Percentiles rank a stretch among this genome's conserved stretches.
phyloP scores from a whole-genome alignment of 768 basidiomycete species.

The Kwoniella botswanensis region DNA sequence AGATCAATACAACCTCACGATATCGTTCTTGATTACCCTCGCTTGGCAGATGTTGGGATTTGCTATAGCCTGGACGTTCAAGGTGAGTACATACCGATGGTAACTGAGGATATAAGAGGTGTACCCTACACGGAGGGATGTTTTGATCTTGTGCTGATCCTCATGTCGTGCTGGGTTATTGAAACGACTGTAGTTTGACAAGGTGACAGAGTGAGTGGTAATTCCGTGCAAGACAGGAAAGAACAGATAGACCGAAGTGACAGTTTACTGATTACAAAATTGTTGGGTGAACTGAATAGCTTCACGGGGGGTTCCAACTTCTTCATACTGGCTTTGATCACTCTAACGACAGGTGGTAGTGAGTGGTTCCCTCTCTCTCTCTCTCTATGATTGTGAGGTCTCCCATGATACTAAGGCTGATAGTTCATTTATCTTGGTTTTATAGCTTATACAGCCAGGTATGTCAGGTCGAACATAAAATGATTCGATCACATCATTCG shows the following conservation, averaged over 20 bases:
- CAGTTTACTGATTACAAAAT: neutral
- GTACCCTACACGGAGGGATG: neutral
- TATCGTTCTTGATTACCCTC: conserved; percentile 51
- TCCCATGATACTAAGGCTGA: conserved; percentile 12
- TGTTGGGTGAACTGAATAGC: neutral
- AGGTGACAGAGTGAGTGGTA: conserved; percentile 67
- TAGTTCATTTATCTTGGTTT: neutral
- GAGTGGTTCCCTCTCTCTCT: conserved; percentile 15
- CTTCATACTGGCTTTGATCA: conserved; percentile 69
- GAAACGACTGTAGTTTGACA: conserved; percentile 64
- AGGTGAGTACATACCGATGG: conserved; percentile 46
- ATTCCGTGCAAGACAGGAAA: too few species aligned
- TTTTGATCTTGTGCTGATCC: neutral
- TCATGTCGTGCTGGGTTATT: neutral
- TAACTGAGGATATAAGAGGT: neutral
- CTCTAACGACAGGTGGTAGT: conserved; percentile 67
- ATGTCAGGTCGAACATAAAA: conserved; percentile 20
- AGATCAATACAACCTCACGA: conserved; percentile 50
- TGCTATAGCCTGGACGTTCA: conserved; percentile 70
- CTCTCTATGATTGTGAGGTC: neutral
- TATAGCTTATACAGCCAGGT: conserved; percentile 63
- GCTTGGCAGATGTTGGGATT: conserved; percentile 69
- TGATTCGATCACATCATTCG: too few species aligned
- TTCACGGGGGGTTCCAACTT: conserved; percentile 67
- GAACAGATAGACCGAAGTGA: conserved; percentile 38